phyloP scores from a whole-genome alignment of 805 yeast genomes.

The Ogataea angusta region DNA sequence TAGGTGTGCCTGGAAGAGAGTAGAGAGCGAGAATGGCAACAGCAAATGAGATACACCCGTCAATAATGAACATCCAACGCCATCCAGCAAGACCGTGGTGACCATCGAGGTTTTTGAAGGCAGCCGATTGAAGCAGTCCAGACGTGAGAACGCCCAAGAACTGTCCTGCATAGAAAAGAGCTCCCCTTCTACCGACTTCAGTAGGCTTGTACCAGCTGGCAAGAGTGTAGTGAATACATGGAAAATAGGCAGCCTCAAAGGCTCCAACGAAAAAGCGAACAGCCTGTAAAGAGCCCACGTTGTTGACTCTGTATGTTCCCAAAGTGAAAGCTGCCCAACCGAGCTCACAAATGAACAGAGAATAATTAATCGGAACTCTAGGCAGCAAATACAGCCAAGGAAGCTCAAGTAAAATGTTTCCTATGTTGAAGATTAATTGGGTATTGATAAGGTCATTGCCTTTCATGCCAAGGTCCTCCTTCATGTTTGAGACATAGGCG shows the following conservation, averaged over 20 bases:
- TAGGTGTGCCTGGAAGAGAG: constrained; percentile 63
- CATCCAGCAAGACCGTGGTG: constrained; percentile 40
- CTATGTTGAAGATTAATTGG: constrained; percentile 56
- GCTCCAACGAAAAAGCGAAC: constrained; percentile 65
- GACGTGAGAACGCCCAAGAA: constrained; percentile 57
- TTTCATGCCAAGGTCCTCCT: constrained; percentile 51
- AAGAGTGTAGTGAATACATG: constrained; percentile 56
- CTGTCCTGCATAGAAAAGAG: constrained; percentile 61
- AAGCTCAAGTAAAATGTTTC: constrained; percentile 56
- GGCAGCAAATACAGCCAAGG: constrained; percentile 60
- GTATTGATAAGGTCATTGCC: constrained; percentile 63
- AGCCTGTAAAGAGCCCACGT: constrained; percentile 52
- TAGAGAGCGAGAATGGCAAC: constrained; percentile 28
- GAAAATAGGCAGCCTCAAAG: constrained; percentile 67
- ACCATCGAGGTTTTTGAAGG: constrained; percentile 30
- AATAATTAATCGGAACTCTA: constrained; percentile 51
- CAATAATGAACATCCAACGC: constrained; percentile 56
- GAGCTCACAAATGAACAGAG: constrained; percentile 49
- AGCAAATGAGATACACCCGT: constrained; percentile 37
- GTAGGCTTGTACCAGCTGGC: constrained; percentile 56
- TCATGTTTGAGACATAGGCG: constrained; percentile 67
- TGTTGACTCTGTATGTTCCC: constrained; percentile 47
- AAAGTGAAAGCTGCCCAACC: constrained; percentile 69
- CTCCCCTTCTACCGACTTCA: constrained; percentile 62
- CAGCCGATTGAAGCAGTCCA: constrained; percentile 47